These are phyloP conservation scores for Pogostemon cablin DNA, from an alignment of 257 asterid species.

Conservation along the genomic window DNA sequence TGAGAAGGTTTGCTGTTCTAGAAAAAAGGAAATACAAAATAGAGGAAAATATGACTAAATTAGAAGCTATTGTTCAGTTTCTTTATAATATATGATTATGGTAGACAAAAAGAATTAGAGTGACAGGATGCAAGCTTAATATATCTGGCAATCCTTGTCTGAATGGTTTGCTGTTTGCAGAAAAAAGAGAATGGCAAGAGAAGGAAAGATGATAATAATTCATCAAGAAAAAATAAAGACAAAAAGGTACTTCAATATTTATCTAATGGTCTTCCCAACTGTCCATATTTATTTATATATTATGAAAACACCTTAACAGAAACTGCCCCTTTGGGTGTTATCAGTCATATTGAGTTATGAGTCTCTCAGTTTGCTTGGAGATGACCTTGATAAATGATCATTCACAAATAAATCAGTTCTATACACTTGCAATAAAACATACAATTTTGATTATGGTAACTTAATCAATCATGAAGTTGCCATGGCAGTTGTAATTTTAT, in stretches of 20 bases:
- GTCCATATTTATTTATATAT: conserved; percentile 2
- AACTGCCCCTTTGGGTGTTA: not conserved
- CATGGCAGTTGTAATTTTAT: conserved; percentile 1
- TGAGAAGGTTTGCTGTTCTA: conserved; percentile 1
- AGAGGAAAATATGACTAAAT: not conserved
- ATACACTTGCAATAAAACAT: not conserved
- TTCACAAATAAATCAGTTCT: not conserved
- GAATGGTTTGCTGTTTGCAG: conserved; percentile 47
- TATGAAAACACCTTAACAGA: not conserved
- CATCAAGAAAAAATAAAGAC: conserved; percentile 69
- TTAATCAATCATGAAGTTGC: conserved; percentile 4
- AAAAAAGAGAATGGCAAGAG: conserved; percentile 89
- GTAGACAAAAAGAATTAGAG: conserved; percentile 13
- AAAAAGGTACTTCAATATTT: conserved; percentile 64
- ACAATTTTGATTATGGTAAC: not conserved
- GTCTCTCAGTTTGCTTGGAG: conserved; percentile 2
- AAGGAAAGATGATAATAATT: conserved; percentile 78
- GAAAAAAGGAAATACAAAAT: conserved; percentile 22
- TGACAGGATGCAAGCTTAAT: conserved; percentile 18
- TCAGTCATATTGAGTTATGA: not conserved
- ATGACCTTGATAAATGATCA: not conserved
- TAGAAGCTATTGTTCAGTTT: conserved; percentile 15
- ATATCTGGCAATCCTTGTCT: conserved; percentile 26
- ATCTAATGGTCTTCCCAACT: conserved; percentile 29
- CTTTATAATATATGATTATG: conserved; percentile 2